Base-by-base conservation (phyloP, 164 flowering plant genomes). In the Piper longum region DNA sequence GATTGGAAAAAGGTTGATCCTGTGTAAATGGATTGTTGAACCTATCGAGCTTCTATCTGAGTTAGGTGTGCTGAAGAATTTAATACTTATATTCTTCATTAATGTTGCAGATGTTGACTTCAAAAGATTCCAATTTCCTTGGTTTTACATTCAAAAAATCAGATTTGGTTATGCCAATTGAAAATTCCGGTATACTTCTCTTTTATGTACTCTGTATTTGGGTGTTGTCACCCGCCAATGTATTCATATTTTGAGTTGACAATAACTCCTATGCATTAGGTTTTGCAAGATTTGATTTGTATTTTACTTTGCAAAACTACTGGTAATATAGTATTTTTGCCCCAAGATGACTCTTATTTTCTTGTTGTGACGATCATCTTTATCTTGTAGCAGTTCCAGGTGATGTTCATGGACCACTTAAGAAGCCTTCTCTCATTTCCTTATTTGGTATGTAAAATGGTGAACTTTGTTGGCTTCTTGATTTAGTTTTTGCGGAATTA, bases 61-160 rank as follows among this genome's bases (percentile, higher is more conserved):
- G 36, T 26, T 26, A 26, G 36, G 36, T 26, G 36, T 2, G 36
- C 36, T 26, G 36, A 26, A 26, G 36, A 26, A 26, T 26, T 1
- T 2, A 26, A 26, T 26, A 26, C 36, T 26, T 62, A 4, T 71
- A 42, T 43, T 9, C 54, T 36, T 64, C 70, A 54, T 62, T 57
- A 17, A 57, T 70, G 55, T 66, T 78, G 77, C 89, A 87, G 96
- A 90, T 87, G 97, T 71, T 90, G 81, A 81, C 90, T 64, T 90
- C 95, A 43, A 90, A 82, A 73, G 97, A 90, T 72, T 68, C 89
- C 63, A 83, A 90, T 68, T 90, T 87, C 74, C 82, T 87, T 43
- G 97, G 95, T 62, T 90, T 75, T 71, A 87, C 95, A 18, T 90
- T 76, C 76, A 90, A 79, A 78, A 90, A 90, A 65, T 90, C 97